Percentiles rank a stretch among this genome's conserved stretches.
Conservation (phyloP, 176 grass and related monocot genomes). For the Tillandsia leiboldiana region DNA sequence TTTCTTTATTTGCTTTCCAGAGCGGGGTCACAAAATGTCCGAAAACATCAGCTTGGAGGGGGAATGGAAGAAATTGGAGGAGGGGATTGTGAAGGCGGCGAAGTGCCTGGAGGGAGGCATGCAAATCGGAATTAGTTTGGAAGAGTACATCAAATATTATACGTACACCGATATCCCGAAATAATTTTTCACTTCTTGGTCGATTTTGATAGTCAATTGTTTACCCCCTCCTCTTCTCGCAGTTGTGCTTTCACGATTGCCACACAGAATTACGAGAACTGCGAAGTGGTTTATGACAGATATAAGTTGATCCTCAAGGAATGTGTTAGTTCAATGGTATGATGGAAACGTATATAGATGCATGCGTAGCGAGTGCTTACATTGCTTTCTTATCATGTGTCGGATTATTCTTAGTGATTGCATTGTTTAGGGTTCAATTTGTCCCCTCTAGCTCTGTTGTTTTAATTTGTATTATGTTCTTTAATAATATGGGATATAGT, state of each 20-base stretch:
- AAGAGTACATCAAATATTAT: constrained; percentile 48
- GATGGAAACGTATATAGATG: too few species aligned
- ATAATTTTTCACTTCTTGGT: not conserved
- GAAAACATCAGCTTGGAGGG: constrained; percentile 59
- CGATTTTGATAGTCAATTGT: constrained; percentile 2
- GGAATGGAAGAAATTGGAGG: constrained; percentile 74
- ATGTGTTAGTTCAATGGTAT: constrained; percentile 39
- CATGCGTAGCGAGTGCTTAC: too few species aligned
- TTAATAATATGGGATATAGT: too few species aligned
- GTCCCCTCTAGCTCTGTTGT: too few species aligned
- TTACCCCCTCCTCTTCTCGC: constrained; percentile 17
- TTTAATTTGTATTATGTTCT: too few species aligned
- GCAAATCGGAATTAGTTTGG: not conserved
- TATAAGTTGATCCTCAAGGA: constrained; percentile 28
- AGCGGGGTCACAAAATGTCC: too few species aligned
- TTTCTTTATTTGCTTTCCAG: too few species aligned
- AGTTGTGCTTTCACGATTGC: constrained; percentile 38
- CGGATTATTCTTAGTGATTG: too few species aligned
- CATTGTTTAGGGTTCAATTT: too few species aligned
- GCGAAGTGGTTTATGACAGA: constrained; percentile 33
- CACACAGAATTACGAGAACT: constrained; percentile 40
- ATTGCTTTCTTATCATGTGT: too few species aligned
- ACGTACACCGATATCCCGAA: constrained; percentile 28
- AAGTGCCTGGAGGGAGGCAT: constrained; percentile 46
- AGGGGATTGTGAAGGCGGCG: constrained; percentile 64